Base-by-base conservation (phyloP, 1,284 basidiomycete species). In the Vanrija pseudolonga region DNA sequence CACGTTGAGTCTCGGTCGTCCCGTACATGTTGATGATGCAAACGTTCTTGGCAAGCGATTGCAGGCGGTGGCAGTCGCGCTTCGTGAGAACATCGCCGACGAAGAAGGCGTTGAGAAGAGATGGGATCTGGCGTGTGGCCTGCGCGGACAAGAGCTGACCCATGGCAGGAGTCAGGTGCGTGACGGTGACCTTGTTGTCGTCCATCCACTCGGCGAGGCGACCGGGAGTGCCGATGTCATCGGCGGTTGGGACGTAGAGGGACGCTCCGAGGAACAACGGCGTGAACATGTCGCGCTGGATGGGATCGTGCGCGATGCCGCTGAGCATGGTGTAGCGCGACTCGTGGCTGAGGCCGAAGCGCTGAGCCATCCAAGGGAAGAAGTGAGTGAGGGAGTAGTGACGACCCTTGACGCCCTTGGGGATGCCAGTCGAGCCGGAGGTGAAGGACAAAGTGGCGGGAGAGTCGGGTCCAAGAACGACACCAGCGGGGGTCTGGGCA, bases 1-100 rank as follows among this genome's bases (percentile, higher is more conserved):
- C 96, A 47, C 96, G 88, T 76, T 99, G 96, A 4, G 96, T 98
- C 78, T 99, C 96, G 22, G 96, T 99, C 9, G 96, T 98, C 22
- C 96, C 96, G 76, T 98, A 99, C 96, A 99, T 99, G 81, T 98
- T 99, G 77, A 98, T 88, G 75, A 99, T 96, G 47, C 84, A 81
- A 14, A 95, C 93, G 67, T 98, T 96, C 32, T 86, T 79, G 1
- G 96, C 96, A 45, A 98, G 86, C 5, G 90, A 84, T 76, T 99
- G 96, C 7, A 99, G 82, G 47, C 96, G 89, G 42, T 90, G 85
- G 74, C 96, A 98, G 76, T 99, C 96, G 45, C 96, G 88, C 78
- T 98, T 99, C 63, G 96, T 98, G 55, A 99, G 85, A 36, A 98
- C 87, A 71, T 99, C 96, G n/a, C 96, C 96, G 53, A 99, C 96